Base-by-base conservation (phyloP, 2,329 filamentous ascomycete species). In the Chaetomiaceae sp. region DNA sequence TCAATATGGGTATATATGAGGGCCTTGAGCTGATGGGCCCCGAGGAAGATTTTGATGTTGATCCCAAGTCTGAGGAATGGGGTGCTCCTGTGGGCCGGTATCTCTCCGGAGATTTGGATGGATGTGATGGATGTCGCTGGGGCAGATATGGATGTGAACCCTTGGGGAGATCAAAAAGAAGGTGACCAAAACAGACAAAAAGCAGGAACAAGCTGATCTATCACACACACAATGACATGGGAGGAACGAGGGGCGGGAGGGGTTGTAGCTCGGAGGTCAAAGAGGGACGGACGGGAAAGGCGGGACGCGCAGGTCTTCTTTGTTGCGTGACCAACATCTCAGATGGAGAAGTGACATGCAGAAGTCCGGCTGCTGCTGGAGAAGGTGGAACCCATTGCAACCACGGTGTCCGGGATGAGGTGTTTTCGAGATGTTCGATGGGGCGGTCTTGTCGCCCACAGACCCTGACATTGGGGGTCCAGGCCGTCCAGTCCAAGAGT, bases 351-450 rank as follows among this genome's bases (percentile, higher is more conserved):
- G 21, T 21, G n/a, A 23, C 48, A 39, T 50, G 25, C 27, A 34
- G 34, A 50, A 39, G 47, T 25, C 14, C 25, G 46, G 17, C 44
- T 7, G 34, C 44, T 16, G 9, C 4, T 10, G 12, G 19, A 23
- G 38, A 19, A 33, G 44, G 50, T 44, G 50, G 50, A 47, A 48
- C 38, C 33, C 3, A 17, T 39, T 33, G 38, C 27, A n/a, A 33
- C 39, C 33, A 33, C 23, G 44, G 20, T 14, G n/a, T n/a, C 39
- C 23, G 8, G 44, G 44, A 48, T 47, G 44, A 35, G 23, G 27
- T 35, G 27, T 46, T 39, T 38, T 38, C 34, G 43, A 41, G 37
- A 40, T 40, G 25, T 50, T 16, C 40, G 41, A 19, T 37, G 17
- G 39, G 31, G 23, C 14, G 21, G 17, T 23, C 16, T 5, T 7